Conservation (phyloP, 2,329 filamentous ascomycete genomes). For the Hypoxylon sp. region DNA sequence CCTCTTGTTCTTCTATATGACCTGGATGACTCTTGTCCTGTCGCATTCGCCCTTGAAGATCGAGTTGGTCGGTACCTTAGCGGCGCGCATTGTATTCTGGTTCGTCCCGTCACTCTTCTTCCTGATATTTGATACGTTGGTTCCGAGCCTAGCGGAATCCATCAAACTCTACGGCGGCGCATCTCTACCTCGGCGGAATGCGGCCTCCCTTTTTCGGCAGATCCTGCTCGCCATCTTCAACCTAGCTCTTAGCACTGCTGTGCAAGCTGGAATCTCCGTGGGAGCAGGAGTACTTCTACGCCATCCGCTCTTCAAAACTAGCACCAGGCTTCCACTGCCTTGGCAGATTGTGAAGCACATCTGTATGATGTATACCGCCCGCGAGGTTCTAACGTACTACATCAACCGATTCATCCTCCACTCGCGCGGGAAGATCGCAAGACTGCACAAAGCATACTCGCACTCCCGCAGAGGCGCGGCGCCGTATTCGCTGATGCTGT, state of each 20-base stretch:
- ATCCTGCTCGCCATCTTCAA: conserved; percentile 63
- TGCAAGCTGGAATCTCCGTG: conserved; percentile 61
- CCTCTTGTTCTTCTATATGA: conserved; percentile 90
- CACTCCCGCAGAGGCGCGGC: conserved; percentile 68
- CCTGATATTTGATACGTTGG: conserved; percentile 77
- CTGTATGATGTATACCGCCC: conserved; percentile 59
- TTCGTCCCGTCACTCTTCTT: conserved; percentile 80
- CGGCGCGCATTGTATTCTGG: conserved; percentile 78
- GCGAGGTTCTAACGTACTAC: conserved; percentile 77
- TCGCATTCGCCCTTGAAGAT: conserved; percentile 82
- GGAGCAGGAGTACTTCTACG: conserved; percentile 55
- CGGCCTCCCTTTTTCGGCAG: conserved; percentile 55
- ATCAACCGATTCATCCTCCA: conserved; percentile 83
- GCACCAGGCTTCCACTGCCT: conserved; percentile 66
- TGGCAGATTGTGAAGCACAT: conserved; percentile 69
- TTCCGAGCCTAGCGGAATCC: conserved; percentile 77
- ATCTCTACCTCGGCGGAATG: conserved; percentile 64
- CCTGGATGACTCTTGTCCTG: conserved; percentile 87
- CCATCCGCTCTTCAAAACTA: conserved; percentile 63
- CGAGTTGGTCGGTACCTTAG: conserved; percentile 79
- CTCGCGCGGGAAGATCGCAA: conserved; percentile 56
- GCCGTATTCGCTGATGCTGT: conserved; percentile 73
- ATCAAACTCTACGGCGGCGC: conserved; percentile 76
- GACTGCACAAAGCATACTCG: conserved; percentile 61
- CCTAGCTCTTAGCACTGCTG: conserved; percentile 60